Evolutionary conservation across 106 monocot species (phyloP).

Genomic region (Allium cepa): DNA sequence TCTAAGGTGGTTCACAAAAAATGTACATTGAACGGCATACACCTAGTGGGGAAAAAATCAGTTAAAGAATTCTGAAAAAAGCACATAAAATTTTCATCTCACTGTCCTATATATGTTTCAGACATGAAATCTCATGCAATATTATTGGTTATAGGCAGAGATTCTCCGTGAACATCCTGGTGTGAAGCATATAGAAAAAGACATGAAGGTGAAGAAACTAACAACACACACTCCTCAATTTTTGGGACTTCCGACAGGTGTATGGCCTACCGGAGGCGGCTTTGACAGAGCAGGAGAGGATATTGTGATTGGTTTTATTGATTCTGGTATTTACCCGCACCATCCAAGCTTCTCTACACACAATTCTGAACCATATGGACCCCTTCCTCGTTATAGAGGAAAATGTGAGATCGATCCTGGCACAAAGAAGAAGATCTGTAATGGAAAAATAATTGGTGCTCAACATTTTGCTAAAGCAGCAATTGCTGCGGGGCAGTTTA

Average conservation of each 20-base stretch:
- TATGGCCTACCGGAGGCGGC: conserved; percentile 97
- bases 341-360: conserved; percentile 83
- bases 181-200: conserved; percentile 77
- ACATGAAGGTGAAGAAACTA: conserved; percentile 79
- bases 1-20: too few species aligned
- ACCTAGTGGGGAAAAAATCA: too few species aligned
- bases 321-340: conserved; percentile 82
- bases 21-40: too few species aligned
- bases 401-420: conserved; percentile 84
- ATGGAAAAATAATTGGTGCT: conserved; percentile 95
- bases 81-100: too few species aligned
- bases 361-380: conserved; percentile 73
- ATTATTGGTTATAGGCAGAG: conserved; percentile 44
- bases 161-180: conserved; percentile 54
- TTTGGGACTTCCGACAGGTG: conserved; percentile 76
- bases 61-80: too few species aligned
- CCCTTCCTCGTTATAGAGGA: conserved; percentile 67
- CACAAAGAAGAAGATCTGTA: conserved; percentile 60
- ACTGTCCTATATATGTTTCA: too few species aligned
- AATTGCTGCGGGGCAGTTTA: conserved; percentile 90
- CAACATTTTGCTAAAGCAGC: conserved; percentile 98
- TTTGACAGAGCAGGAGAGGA: conserved; percentile 89
- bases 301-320: conserved; percentile 92
- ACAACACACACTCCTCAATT: conserved; percentile 96
- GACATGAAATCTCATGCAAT: too few species aligned